phyloP scores from a whole-genome alignment of 331 rosid genomes.

The Malus hybrid region DNA sequence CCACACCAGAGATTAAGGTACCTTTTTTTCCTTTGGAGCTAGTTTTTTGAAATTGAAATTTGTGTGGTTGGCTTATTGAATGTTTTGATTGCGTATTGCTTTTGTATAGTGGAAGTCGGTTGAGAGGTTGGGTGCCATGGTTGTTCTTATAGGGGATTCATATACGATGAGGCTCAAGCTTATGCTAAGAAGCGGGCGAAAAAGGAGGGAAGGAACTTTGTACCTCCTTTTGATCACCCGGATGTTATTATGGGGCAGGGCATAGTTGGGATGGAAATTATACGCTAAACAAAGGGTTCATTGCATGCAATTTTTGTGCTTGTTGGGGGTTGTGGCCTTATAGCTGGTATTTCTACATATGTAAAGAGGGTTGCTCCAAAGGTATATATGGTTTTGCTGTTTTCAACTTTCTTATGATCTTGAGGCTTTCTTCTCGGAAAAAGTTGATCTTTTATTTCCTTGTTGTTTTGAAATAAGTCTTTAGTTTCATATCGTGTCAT shows the following conservation, averaged over 20 bases:
- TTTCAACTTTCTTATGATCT: not conserved
- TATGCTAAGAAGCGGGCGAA: conserved; percentile 66
- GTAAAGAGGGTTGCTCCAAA: conserved; percentile 85
- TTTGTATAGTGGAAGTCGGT: conserved; percentile 71
- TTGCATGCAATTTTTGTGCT: conserved; percentile 88
- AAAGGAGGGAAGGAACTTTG: conserved; percentile 65
- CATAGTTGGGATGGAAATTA: conserved; percentile 82
- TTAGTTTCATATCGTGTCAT: not conserved
- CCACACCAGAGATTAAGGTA: conserved; percentile 92
- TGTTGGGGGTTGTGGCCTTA: conserved; percentile 92
- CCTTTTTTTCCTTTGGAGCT: not conserved
- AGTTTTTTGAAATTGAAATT: not conserved
- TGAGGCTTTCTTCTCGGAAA: not conserved
- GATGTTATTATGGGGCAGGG: conserved; percentile 95
- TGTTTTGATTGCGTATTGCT: not conserved
- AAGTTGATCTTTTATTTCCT: not conserved
- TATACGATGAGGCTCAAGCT: conserved; percentile 79
- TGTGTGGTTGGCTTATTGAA: not conserved
- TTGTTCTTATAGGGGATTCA: conserved; percentile 85
- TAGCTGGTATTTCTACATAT: conserved; percentile 94
- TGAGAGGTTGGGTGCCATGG: conserved; percentile 71
- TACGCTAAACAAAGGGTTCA: conserved; percentile 56
- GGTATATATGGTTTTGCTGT: conserved; percentile 36
- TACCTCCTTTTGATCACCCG: conserved; percentile 94
- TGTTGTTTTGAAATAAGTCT: not conserved